These are phyloP conservation scores for Aquilaria agallochum DNA, from an alignment of 441 rosid species.

Conservation along the genomic window DNA sequence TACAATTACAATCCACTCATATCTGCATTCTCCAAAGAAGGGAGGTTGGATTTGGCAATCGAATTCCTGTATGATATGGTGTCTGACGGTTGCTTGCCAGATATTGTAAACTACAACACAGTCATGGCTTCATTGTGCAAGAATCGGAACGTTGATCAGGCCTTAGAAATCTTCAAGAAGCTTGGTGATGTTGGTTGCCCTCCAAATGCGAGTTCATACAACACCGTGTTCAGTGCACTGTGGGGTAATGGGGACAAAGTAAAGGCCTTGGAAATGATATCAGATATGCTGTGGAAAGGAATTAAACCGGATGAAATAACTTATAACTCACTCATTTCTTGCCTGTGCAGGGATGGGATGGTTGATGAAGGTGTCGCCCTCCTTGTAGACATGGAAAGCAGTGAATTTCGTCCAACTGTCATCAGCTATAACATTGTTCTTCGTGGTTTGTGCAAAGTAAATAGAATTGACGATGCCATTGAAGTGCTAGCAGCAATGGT, in stretches of 20 bases:
- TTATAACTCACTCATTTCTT: conserved; percentile 70
- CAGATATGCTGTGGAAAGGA: conserved; percentile 51
- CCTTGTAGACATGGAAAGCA: conserved; percentile 61
- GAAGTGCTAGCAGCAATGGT: conserved; percentile 62
- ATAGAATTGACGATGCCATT: conserved; percentile 55
- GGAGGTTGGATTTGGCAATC: conserved; percentile 68
- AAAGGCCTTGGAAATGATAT: conserved; percentile 53
- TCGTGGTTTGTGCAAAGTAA: conserved; percentile 66
- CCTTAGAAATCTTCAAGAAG: conserved; percentile 62
- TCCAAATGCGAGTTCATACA: conserved; percentile 68
- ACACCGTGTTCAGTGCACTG: conserved; percentile 65
- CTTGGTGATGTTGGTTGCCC: conserved; percentile 67
- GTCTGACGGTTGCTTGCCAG: conserved; percentile 76
- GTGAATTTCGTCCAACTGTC: conserved; percentile 48
- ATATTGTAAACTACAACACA: conserved; percentile 71
- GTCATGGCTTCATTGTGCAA: conserved; percentile 62
- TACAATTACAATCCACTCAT: conserved; percentile 81
- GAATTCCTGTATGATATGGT: conserved; percentile 68
- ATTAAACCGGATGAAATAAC: conserved; percentile 69
- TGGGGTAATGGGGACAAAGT: conserved; percentile 62
- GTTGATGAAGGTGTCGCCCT: conserved; percentile 68
- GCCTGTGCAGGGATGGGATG: conserved; percentile 83
- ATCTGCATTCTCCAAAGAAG: conserved; percentile 67
- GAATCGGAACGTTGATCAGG: conserved; percentile 63
- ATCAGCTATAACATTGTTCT: conserved; percentile 65